A percentile compares a stretch with the other conserved stretches of the same genome.
phyloP scores from a whole-genome alignment of 768 basidiomycete species.

The Tylopilus subfusipes region DNA sequence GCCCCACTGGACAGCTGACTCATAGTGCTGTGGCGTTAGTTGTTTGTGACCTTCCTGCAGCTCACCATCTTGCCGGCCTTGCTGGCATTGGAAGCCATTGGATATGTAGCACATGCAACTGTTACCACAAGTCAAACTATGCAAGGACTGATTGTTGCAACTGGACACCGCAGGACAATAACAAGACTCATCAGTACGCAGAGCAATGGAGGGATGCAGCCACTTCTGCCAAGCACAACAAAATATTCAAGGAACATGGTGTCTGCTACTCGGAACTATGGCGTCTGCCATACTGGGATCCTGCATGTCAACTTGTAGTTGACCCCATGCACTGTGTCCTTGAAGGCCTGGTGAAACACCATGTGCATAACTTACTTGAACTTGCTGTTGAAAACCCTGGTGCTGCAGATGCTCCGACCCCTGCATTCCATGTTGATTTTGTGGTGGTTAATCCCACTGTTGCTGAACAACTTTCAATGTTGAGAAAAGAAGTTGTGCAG shows the following conservation, averaged over 20 bases:
- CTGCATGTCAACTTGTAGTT: background rate
- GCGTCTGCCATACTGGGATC: background rate
- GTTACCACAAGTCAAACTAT: slow-evolving; percentile 13
- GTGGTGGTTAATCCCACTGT: no score
- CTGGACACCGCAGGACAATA: slow-evolving; percentile 16
- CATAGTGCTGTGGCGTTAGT: slow-evolving; percentile 26
- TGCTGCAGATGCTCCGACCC: background rate
- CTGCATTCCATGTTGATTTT: background rate
- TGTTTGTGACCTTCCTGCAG: slow-evolving; percentile 38
- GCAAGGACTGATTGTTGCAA: slow-evolving; percentile 3
- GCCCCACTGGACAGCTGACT: slow-evolving; percentile 18
- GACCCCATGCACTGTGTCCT: background rate
- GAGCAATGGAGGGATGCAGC: background rate
- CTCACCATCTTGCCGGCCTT: slow-evolving; percentile 22
- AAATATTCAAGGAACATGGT: background rate
- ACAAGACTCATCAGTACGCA: background rate
- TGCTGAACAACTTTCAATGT: background rate
- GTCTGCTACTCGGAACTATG: background rate
- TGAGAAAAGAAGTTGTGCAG: background rate
- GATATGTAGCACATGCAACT: slow-evolving; percentile 32
- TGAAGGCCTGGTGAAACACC: background rate
- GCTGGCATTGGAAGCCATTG: slow-evolving; percentile 17
- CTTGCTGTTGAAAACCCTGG: background rate
- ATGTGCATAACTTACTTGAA: background rate
- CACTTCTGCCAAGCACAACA: background rate